Base-by-base conservation (phyloP, 164 flowering plant species). In the Paratinospora sagittata region DNA sequence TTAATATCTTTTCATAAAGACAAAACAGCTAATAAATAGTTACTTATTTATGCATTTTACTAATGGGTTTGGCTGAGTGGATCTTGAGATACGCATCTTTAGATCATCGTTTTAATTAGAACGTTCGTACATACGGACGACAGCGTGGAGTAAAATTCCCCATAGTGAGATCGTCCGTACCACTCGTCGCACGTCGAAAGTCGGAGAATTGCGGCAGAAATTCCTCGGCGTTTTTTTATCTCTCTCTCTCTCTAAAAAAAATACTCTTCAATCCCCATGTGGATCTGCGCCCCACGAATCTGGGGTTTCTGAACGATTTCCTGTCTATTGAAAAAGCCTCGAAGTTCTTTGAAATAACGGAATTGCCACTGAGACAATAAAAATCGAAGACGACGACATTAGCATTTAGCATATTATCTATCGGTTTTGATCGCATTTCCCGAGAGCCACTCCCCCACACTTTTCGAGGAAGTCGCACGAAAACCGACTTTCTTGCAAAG, bases 201-300 rank as follows among this genome's bases (percentile, higher is more conserved):
- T 43, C 12, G 33, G 27, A 33, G 13, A 41, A 57, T 16, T 66
- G 70, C 77, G 73, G 73, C 77, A 60, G 58, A 66, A 70, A 75
- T 57, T 75, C 66, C 69, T 72, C n/a, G n/a, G n/a, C n/a, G n/a
- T n/a, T n/a, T n/a, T n/a, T n/a, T n/a, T n/a, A n/a, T n/a, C n/a
- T n/a, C n/a, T n/a, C n/a, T n/a, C n/a, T n/a, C n/a, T n/a, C n/a
- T n/a, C n/a, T n/a, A n/a, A n/a, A n/a, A n/a, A n/a, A n/a, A n/a
- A n/a, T n/a, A n/a, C n/a, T 69, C 78, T 74, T 72, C 37, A 71
- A 81, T 76, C 83, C 83, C 72, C 16, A 73, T 67, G 75, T 75
- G 67, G 77, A 79, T 79, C 75, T 72, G 52, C 76, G 73, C 77
- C 81, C 83, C 58, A 78, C 72, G 63, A 76, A 71, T 71, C 72